phyloP scores from a whole-genome alignment of 495 filamentous ascomycete genomes.

The Antarctomyces pellizariae region DNA sequence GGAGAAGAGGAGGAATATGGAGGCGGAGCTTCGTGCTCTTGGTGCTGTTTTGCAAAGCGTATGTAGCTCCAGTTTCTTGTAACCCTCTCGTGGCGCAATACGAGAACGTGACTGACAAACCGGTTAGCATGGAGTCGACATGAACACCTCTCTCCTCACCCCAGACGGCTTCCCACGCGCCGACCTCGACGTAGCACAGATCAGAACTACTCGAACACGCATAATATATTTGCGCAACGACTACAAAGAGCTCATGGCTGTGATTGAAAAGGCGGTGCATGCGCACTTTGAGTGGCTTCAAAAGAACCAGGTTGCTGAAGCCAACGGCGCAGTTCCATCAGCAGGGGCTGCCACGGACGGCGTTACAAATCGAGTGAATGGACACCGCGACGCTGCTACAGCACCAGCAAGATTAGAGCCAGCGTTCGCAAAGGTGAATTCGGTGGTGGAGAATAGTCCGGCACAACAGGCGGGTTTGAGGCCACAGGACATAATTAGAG shows the following conservation, averaged over 20 bases:
- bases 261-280: slow-evolving; percentile 64
- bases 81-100: no score
- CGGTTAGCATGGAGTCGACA: slow-evolving; percentile 65
- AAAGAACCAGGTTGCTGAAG: neutral
- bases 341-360: no score
- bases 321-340: neutral
- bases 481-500: slow-evolving; percentile 57
- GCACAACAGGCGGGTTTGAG: slow-evolving; percentile 66
- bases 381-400: no score
- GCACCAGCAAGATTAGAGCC: slow-evolving; percentile 26
- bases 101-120: slow-evolving; percentile 7
- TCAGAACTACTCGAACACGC: slow-evolving; percentile 71
- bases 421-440: slow-evolving; percentile 82
- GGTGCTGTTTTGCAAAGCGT: slow-evolving; percentile 76
- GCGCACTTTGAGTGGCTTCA: slow-evolving; percentile 33
- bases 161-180: slow-evolving; percentile 81
- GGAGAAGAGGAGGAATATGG: slow-evolving; percentile 54
- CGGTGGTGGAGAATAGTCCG: slow-evolving; percentile 53
- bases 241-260: slow-evolving; percentile 67
- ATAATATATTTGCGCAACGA: slow-evolving; percentile 85
- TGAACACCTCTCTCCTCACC: slow-evolving; percentile 75
- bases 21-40: slow-evolving; percentile 64
- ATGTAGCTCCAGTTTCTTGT: slow-evolving; percentile 12
- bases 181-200: slow-evolving; percentile 88
- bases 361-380: no score